These are phyloP conservation scores for Yamadazyma dendronema DNA, from an alignment of 1,139 yeast species.

Conservation along the genomic window DNA sequence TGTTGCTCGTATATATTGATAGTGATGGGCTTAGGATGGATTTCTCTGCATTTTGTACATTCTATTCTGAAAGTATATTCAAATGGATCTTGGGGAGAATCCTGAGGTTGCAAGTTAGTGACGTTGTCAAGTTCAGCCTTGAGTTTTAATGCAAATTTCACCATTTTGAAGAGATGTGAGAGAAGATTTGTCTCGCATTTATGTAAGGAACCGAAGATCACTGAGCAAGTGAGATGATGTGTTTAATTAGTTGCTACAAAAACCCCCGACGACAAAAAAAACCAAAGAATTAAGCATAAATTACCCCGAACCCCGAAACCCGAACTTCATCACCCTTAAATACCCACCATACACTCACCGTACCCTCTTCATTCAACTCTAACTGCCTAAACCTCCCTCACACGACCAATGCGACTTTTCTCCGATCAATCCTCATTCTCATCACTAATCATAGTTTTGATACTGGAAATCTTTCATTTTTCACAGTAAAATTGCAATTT, in stretches of 20 bases:
- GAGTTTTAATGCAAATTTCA: constrained; percentile 45
- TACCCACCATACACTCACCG: not conserved
- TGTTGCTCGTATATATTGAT: constrained; percentile 63
- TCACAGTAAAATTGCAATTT: no score
- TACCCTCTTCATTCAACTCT: no score
- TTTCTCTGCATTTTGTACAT: constrained; percentile 80
- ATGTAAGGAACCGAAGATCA: no score
- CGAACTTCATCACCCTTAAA: no score
- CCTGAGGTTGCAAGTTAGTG: constrained; percentile 63
- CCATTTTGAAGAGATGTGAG: constrained; percentile 28
- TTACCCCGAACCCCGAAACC: no score
- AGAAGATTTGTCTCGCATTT: no score
- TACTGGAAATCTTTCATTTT: no score
- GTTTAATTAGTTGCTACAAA: no score
- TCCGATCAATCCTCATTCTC: not conserved
- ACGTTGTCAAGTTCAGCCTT: constrained; percentile 64
- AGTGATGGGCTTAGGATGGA: constrained; percentile 69
- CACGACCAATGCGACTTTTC: not conserved
- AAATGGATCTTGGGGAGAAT: constrained; percentile 59
- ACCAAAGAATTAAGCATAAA: no score
- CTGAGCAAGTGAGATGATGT: no score
- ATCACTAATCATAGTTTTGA: not conserved
- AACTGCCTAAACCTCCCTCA: not conserved
- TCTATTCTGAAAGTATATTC: constrained; percentile 72
- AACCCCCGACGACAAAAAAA: no score